Evolutionary conservation across 352 stramenopile genomes (phyloP).

Genomic region (Aphanomyces cochlioides): DNA sequence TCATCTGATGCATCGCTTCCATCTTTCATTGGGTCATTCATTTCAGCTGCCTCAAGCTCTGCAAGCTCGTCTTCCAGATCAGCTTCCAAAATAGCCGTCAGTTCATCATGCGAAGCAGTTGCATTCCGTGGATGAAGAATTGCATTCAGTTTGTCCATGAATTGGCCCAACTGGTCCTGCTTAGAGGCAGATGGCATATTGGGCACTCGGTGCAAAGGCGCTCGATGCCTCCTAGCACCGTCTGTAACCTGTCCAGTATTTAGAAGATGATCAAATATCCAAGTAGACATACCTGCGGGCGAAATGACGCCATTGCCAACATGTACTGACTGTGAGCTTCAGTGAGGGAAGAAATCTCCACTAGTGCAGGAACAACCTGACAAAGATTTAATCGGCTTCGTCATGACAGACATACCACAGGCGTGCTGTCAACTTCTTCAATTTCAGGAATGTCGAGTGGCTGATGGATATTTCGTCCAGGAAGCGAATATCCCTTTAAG

Average conservation of each 20-base stretch:
- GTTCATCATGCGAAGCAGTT: not conserved
- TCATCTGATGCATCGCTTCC: not conserved
- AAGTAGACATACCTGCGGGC: not conserved
- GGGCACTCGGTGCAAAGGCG: not conserved
- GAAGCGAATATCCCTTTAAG: conserved; percentile 17
- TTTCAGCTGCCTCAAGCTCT: not conserved
- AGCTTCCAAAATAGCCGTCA: conserved; percentile 5
- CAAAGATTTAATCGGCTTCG: not conserved
- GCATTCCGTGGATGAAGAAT: conserved; percentile 6
- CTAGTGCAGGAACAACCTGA: not conserved
- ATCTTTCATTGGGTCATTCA: too few relatives aligned
- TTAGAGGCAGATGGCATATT: conserved; percentile 16
- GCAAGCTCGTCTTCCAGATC: not conserved
- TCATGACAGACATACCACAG: not conserved
- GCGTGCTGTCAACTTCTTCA: not conserved
- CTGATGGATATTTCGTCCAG: not conserved
- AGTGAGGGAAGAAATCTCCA: conserved; percentile 10
- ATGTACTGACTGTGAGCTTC: conserved; percentile 10
- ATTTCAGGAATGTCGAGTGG: not conserved
- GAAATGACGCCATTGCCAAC: conserved; percentile 16
- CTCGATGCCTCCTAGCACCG: not conserved
- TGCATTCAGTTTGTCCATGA: conserved; percentile 12
- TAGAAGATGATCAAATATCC: not conserved
- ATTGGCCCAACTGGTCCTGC: conserved; percentile 1
- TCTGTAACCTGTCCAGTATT: not conserved